Percentiles rank a stretch among this genome's conserved stretches.
phyloP scores from a whole-genome alignment of 1,284 basidiomycete species.

The Ceratorhiza oryzae-sativae region DNA sequence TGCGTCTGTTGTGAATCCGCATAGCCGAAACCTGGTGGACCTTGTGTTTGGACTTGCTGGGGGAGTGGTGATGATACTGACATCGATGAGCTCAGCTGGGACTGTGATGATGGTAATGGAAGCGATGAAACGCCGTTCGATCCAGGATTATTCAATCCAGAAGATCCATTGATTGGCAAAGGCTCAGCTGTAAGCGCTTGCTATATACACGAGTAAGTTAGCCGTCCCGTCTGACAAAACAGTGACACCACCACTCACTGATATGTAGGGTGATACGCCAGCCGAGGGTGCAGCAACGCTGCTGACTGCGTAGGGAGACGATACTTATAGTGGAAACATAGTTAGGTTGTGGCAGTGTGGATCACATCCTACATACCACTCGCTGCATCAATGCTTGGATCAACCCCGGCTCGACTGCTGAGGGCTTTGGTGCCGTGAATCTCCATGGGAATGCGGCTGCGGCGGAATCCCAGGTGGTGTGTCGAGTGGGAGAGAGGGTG shows the following conservation, averaged over 20 bases:
- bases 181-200: slow-evolving; percentile 49
- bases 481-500: slow-evolving; percentile 42
- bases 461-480: slow-evolving; percentile 44
- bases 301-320: slow-evolving; percentile 31
- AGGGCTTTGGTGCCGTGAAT: slow-evolving; percentile 42
- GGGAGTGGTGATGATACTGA: slow-evolving; percentile 63
- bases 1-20: slow-evolving; percentile 28
- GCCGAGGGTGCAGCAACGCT: slow-evolving; percentile 42
- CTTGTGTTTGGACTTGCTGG: slow-evolving; percentile 62
- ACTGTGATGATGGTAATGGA: slow-evolving; percentile 32
- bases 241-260: slow-evolving; percentile 43
- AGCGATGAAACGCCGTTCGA: slow-evolving; percentile 42
- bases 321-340: slow-evolving; percentile 52
- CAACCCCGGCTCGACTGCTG: slow-evolving; percentile 32
- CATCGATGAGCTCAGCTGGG: slow-evolving; percentile 17
- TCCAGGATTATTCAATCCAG: slow-evolving; percentile 45
- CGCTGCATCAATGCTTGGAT: slow-evolving; percentile 58
- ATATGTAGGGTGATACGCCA: slow-evolving; percentile 42
- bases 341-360: slow-evolving; percentile 60
- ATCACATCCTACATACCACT: slow-evolving; percentile 59
- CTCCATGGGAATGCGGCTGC: slow-evolving; percentile 19
- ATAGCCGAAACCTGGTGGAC: slow-evolving; percentile 45
- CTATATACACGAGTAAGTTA: slow-evolving; percentile 41
- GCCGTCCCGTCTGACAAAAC: slow-evolving; percentile 41
- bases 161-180: slow-evolving; percentile 52